A percentile compares a stretch with the other conserved stretches of the same genome.
phyloP scores from a whole-genome alignment of 805 yeast genomes.

The Myxozyma neglecta region DNA sequence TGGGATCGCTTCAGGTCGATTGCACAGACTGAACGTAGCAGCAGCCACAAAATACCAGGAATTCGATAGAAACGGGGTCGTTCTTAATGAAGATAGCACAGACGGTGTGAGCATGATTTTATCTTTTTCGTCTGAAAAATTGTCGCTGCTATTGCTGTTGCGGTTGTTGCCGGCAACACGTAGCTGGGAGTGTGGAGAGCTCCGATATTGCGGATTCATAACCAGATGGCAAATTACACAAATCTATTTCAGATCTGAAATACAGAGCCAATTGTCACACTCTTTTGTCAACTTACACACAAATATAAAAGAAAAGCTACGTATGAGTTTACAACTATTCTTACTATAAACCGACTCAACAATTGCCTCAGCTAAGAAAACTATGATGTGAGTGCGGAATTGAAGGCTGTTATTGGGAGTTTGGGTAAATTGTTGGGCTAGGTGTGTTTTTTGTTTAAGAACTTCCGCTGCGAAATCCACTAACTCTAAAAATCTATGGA shows the following conservation, averaged over 20 bases:
- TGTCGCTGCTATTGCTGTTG: not conserved
- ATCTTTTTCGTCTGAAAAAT: no score
- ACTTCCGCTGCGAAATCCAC: no score
- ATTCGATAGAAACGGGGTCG: constrained; percentile 18
- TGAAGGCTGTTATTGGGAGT: not conserved
- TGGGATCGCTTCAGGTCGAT: constrained; percentile 79
- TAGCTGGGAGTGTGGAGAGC: not conserved
- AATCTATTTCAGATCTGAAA: not conserved
- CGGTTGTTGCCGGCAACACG: not conserved
- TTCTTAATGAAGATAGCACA: constrained; percentile 14
- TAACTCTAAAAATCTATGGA: no score
- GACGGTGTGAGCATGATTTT: constrained; percentile 11
- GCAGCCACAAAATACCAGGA: constrained; percentile 79
- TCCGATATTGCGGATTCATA: not conserved
- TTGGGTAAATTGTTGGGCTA: not conserved
- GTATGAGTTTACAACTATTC: not conserved
- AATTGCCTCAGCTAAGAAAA: not conserved
- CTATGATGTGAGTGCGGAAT: not conserved
- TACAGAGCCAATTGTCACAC: not conserved
- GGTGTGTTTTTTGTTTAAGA: no score
- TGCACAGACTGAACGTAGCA: constrained; percentile 76
- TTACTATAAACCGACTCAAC: not conserved
- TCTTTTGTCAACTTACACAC: not conserved
- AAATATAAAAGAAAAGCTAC: not conserved
- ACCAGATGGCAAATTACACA: not conserved